Percentiles rank a stretch among this genome's conserved stretches.
Conservation (phyloP, 176 grass and related monocot genomes). For the bread wheat (Triticum aestivum) region IWGSC_CS_RefSeq_v2.1 NC_057810.1:473317939-473318438, state of each 20-base stretch:
- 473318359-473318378: neutral
- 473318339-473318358: neutral
- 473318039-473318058: too few species aligned
- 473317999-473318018: too few species aligned
- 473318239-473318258: neutral
- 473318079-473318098: too few species aligned
- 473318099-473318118: neutral
- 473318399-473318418: slow-evolving; percentile 14
- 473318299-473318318: neutral
- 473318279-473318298: neutral
- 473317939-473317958: too few species aligned
- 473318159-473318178: neutral
- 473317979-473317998: too few species aligned
- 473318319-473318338: neutral
- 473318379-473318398: slow-evolving; percentile 23
- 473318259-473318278: slow-evolving; percentile 10
- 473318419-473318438: neutral
- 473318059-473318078: too few species aligned
- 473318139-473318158: neutral
- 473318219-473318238: neutral
- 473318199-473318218: neutral
- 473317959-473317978: too few species aligned
- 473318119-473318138: neutral
- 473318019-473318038: too few species aligned
- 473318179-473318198: too few species aligned